Evolutionary conservation across 768 basidiomycete species (phyloP).

Genomic region (Bullera alba): DNA sequence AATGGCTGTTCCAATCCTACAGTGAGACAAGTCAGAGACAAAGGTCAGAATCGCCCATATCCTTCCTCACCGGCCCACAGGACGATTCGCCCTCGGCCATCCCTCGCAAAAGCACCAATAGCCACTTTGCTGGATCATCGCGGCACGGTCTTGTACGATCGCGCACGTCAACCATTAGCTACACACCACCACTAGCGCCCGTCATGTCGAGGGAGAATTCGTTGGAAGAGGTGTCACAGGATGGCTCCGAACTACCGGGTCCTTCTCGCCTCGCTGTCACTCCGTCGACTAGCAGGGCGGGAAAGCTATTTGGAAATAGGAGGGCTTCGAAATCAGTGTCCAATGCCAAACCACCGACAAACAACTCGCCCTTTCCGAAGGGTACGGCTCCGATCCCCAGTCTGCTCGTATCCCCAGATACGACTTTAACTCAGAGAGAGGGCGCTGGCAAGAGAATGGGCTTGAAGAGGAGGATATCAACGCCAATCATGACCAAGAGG

Average conservation of each 20-base stretch:
- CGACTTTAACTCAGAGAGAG: too few relatives aligned
- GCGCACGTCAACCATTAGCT: constrained; percentile 24
- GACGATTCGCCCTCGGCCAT: too few relatives aligned
- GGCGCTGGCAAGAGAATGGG: constrained; percentile 7
- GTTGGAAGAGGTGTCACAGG: constrained; percentile 11
- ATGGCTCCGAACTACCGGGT: neutral
- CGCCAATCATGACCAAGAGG: constrained; percentile 11
- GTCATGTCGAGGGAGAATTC: constrained; percentile 41
- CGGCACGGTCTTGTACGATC: too few relatives aligned
- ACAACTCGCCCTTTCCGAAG: neutral
- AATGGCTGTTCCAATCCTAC: too few relatives aligned
- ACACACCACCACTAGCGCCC: constrained; percentile 20
- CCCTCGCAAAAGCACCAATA: too few relatives aligned
- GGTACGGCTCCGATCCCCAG: neutral
- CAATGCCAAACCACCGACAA: constrained; percentile 5
- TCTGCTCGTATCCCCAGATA: neutral
- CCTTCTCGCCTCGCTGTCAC: neutral
- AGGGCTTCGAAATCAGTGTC: constrained; percentile 28
- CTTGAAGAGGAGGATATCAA: constrained; percentile 28
- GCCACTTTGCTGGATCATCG: too few relatives aligned
- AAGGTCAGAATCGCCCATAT: too few relatives aligned
- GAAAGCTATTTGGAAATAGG: constrained; percentile 1
- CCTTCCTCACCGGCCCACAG: too few relatives aligned
- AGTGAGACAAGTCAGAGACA: too few relatives aligned
- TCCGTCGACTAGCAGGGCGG: neutral